Evolutionary conservation across 805 yeast genomes (phyloP).

Genomic region (Lipomyces sp.): DNA sequence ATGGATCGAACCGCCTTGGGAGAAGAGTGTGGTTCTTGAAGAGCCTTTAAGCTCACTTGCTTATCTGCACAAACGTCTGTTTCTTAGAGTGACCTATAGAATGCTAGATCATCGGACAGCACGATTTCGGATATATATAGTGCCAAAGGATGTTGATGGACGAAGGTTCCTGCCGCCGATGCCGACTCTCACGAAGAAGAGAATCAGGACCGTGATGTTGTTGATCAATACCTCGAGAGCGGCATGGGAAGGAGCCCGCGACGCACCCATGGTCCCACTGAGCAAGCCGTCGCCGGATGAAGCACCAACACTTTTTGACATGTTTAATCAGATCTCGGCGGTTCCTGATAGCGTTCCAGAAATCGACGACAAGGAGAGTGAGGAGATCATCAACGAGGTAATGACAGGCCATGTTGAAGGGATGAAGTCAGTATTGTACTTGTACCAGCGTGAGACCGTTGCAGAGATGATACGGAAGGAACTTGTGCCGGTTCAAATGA

Average conservation of each 20-base stretch:
- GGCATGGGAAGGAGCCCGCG: conserved; percentile 31
- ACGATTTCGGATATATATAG: conserved; percentile 23
- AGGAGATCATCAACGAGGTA: conserved; percentile 40
- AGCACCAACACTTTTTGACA: conserved; percentile 29
- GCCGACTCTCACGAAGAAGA: conserved; percentile 18
- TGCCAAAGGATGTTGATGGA: conserved; percentile 32
- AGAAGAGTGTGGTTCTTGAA: conserved; percentile 28
- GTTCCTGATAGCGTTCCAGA: conserved; percentile 30
- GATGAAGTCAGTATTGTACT: conserved; percentile 56
- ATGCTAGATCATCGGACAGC: conserved; percentile 36
- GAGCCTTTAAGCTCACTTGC: conserved; percentile 24
- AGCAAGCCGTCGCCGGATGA: conserved; percentile 43
- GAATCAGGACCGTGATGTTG: conserved; percentile 11
- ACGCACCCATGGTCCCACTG: conserved; percentile 16
- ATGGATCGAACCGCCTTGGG: conserved; percentile 59
- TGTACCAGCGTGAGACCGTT: conserved; percentile 65
- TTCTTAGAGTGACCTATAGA: conserved; percentile 54
- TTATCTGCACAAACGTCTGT: conserved; percentile 52
- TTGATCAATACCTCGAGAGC: conserved; percentile 14
- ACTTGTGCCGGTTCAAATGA: conserved; percentile 43
- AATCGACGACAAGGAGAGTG: conserved; percentile 33
- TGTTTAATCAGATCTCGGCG: conserved; percentile 35
- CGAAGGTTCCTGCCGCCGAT: conserved; percentile 25
- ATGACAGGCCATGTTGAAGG: conserved; percentile 51
- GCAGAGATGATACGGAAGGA: conserved; percentile 65